Evolutionary conservation across 2,329 filamentous ascomycete species (phyloP).

Genomic region (Penicillium sp.): DNA sequence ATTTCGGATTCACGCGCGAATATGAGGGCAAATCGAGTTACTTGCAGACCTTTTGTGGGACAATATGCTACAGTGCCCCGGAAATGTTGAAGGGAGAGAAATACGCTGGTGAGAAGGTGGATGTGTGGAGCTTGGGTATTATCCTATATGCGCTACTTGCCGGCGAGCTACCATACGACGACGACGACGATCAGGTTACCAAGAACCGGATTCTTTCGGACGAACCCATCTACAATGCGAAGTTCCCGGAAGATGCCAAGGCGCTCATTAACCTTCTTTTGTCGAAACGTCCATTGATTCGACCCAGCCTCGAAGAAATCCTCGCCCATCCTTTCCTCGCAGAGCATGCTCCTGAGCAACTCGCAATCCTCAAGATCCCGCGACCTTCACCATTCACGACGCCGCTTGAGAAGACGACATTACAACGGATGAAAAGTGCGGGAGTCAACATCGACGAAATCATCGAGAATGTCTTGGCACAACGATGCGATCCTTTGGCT

Average conservation of each 20-base stretch:
- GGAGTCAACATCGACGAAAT: conserved; percentile 93
- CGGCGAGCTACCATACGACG: conserved; percentile 87
- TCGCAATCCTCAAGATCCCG: conserved; percentile 81
- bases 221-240: conserved; percentile 81
- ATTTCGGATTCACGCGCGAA: conserved; percentile 97
- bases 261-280: conserved; percentile 76
- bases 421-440: conserved; percentile 89
- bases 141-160: conserved; percentile 83
- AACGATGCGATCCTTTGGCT: conserved; percentile 84
- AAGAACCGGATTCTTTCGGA: conserved; percentile 80
- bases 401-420: conserved; percentile 80
- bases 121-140: conserved; percentile 96
- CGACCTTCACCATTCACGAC: conserved; percentile 83
- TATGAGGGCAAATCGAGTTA: conserved; percentile 95
- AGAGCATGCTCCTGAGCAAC: conserved; percentile 83
- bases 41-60: conserved; percentile 95
- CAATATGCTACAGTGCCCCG: conserved; percentile 94
- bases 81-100: conserved; percentile 99
- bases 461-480: conserved; percentile 87
- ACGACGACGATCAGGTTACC: conserved; percentile 87
- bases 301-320: conserved; percentile 81
- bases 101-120: conserved; percentile 96
- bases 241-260: conserved; percentile 74
- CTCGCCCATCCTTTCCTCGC: conserved; percentile 83
- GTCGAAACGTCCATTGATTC: conserved; percentile 82